Percentiles rank a stretch among this genome's conserved stretches.
Conservation (phyloP, 2,329 filamentous ascomycete species). For the Harringtonia lauricola region DNA sequence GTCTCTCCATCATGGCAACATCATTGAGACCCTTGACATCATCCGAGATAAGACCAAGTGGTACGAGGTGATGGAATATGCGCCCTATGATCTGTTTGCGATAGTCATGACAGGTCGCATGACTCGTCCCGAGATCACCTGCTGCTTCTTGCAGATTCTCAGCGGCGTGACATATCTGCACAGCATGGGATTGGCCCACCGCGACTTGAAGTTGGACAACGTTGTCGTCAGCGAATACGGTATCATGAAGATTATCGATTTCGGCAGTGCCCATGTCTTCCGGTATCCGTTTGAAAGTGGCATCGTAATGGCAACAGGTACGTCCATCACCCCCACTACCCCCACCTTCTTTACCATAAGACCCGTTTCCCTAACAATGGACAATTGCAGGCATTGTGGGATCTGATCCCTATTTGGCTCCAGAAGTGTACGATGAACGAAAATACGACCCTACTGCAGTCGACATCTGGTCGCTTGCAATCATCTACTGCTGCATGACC, state of each 20-base stretch:
- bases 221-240: slow-evolving; percentile 93
- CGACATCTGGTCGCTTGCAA: slow-evolving; percentile 96
- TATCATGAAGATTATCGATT: slow-evolving; percentile 99
- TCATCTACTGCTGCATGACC: slow-evolving; percentile 99
- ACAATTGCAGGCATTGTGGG: slow-evolving; percentile 48
- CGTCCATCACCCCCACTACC: slow-evolving; percentile 18
- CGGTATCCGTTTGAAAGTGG: slow-evolving; percentile 94
- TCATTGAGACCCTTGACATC: slow-evolving; percentile 96
- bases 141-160: slow-evolving; percentile 86
- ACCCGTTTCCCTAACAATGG: not conserved
- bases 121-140: slow-evolving; percentile 81
- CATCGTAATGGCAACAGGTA: slow-evolving; percentile 70
- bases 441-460: slow-evolving; percentile 91
- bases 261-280: slow-evolving; percentile 94
- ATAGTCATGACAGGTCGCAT: slow-evolving; percentile 99
- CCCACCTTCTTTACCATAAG: not conserved
- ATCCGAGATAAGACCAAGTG: slow-evolving; percentile 88
- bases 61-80: slow-evolving; percentile 99
- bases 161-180: slow-evolving; percentile 92
- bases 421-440: slow-evolving; percentile 87
- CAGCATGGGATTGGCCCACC: slow-evolving; percentile 86
- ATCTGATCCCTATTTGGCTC: slow-evolving; percentile 90
- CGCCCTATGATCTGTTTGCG: slow-evolving; percentile 89
- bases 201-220: slow-evolving; percentile 94
- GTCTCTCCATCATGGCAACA: slow-evolving; percentile 92